Conservation (phyloP, 805 yeast species). For the Cyberlindnera meyerae region DNA sequence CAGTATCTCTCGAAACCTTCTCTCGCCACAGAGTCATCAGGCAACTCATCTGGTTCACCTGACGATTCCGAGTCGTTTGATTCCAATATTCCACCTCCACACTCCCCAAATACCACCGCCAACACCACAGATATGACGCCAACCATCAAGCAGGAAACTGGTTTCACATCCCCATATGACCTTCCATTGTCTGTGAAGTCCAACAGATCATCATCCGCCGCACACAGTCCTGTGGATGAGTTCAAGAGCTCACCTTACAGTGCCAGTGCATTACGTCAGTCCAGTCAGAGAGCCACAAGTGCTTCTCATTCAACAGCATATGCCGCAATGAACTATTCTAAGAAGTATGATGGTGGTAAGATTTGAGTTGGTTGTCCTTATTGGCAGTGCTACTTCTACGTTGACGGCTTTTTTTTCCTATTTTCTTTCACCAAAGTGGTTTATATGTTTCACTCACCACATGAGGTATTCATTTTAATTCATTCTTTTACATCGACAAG, state of each 20-base stretch:
- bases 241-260: conserved; percentile 23
- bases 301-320: conserved; percentile 20
- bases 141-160: conserved; percentile 21
- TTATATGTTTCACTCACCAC: too few relatives aligned
- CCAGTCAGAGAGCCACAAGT: conserved; percentile 16
- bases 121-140: conserved; percentile 34
- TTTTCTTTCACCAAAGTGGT: too few relatives aligned
- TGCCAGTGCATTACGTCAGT: conserved; percentile 19
- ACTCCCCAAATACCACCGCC: conserved; percentile 34
- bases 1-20: conserved; percentile 12
- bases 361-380: too few relatives aligned
- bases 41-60: conserved; percentile 25
- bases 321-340: conserved; percentile 11
- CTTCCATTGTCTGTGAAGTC: conserved; percentile 42
- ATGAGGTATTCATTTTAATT: too few relatives aligned
- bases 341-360: conserved; percentile 3
- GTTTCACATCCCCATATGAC: conserved; percentile 61
- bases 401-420: too few relatives aligned
- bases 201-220: conserved; percentile 9
- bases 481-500: too few relatives aligned
- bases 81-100: conserved; percentile 18
- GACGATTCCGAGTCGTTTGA: conserved; percentile 26
- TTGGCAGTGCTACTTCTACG: too few relatives aligned
- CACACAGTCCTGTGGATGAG: conserved; percentile 21
- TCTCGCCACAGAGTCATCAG: conserved; percentile 22